Base-by-base conservation (phyloP, 495 filamentous ascomycete genomes). In the Aspergillus conjunctus region DNA sequence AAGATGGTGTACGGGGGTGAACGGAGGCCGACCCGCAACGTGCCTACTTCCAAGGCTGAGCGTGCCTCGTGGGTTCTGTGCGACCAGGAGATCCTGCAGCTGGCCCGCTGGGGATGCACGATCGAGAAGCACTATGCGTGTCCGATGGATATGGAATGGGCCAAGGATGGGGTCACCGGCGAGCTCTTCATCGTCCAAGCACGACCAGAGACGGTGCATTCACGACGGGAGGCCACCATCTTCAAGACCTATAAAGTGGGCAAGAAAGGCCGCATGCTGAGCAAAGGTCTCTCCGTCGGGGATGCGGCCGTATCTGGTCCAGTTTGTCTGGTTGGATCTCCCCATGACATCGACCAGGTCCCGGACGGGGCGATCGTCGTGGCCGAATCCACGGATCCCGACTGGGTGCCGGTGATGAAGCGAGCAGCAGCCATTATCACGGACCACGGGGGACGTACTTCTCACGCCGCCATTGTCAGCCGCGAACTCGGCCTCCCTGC, bases 61-160 rank as follows among this genome's bases (percentile, higher is more conserved):
- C 67, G 64, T 12, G 66, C 55, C 26, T 59, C 68, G 1, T 69
- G 71, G 48, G 68, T 71, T 6, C 67, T 76, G 12, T 56, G 15
- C 14, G 65, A 74, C 34, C 21, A 51, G n/a, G 71, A 76, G 48
- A 76, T 76, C 21, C 64, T 74, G 14, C 65, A 69, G 50, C 60
- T 76, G 26, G 64, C 57, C n/a, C 70, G 71, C n/a, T 76, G 70
- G 73, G 71, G 60, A 4, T 74, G 70, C 56, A 64, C 41, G 7
- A 67, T 76, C 51, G 73, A 76, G 39, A 58, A 63, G 46, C 71
- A 74, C 67, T 76, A 76, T 32, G 64, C 66, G 4, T 70, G 68
- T 50, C 63, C 71, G 5, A 74, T 76, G 73, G 73, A 76, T 37
- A 73, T 76, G 51, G 73, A 76, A 57, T 76, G 73, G 73, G 73